Evolutionary conservation across 192 early-diverging fungal genomes (phyloP), one percentile per base, ranked within the genome.

Genomic region (Coemansia interrupta): DNA sequence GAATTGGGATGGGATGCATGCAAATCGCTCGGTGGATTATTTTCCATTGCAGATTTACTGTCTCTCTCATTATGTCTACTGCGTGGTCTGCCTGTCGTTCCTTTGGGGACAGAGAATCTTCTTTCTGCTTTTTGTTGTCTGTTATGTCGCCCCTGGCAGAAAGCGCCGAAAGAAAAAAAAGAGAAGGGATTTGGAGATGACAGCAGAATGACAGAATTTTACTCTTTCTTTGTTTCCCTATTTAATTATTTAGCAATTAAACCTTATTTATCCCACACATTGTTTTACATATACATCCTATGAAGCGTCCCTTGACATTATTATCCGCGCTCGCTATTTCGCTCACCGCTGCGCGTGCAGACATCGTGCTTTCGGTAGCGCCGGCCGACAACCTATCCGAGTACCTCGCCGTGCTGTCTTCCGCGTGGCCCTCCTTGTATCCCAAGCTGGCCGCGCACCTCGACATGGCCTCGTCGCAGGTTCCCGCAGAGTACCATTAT

Each of bases 291-390:
- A 44, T 18, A 44, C 14, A 44, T 11, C 5, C 32, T 10, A 36
- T 36, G 32, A 36, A 36, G 32, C 2, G 32, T 3, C 32, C 8
- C 1, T 8, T 36, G 32, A 7, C 32, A 36, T 10, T 36, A 36
- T 36, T 36, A 36, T 11, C 32, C 32, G 10, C 32, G 10, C 32
- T 36, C 8, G 8, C 10, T 3, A 6, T 36, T 36, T 36, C 32
- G 32, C 10, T 36, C 32, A 20, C 18, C 54, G 22, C 19, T 40
- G 59, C 18, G n/a, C 22, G 11, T 8, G 73, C 56, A 30, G 73
- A 76, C 56, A 76, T 76, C 48, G 59, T 76, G 2, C 45, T 76
- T 4, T 70, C 62, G 0, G 73, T 76, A 4, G 73, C 73, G 0
- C 17, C 59, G 14, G 67, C 66, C 0, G 39, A 49, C 2, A 40